Base-by-base conservation (phyloP, 805 yeast genomes). In the Torulaspora delbrueckii region DNA sequence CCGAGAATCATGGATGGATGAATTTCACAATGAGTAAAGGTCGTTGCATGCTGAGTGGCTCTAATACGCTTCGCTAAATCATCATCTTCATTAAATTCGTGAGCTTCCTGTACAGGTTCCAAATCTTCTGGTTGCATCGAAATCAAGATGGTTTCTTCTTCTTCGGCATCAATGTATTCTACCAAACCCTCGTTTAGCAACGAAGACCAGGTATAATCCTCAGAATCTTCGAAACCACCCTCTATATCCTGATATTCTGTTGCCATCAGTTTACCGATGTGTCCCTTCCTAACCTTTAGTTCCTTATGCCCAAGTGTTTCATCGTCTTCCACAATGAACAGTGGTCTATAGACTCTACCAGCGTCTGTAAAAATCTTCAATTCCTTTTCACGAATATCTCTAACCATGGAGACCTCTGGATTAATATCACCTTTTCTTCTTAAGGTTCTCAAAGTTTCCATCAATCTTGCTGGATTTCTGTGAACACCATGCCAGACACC, bases 401-500 rank as follows among this genome's bases (percentile, higher is more conserved):
- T 83, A 54, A 93, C 89, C 64, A 93, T 87, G 16, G 97, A 88
- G 45, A 95, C 97, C 71, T 93, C 99, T 10, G 98, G 86, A 27
- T 93, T 82, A 48, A 93, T 87, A 61, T 93, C 96, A 59, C 98
- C 97, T 63, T 82, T 84, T 76, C 99, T 84, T 72, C 99, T 81
- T 64, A 93, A 76, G 45, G 85, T 81, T 63, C 93, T 81, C 81
- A 93, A 84, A 16, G 96, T 90, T 39, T 85, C 90, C 46, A 87
- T 91, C 61, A 93, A 77, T 65, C 81, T 79, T n/a, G 90, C 86
- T 30, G 99, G 97, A 56, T 91, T 96, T 71, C 96, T 81, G 65
- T 91, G 98, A 31, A 95, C 91, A 72, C 99, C 99, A 42, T 90
- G 95, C 99, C 99, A 93, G 45, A 91, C 96, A 77, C 99, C 99